A percentile compares a stretch with the other conserved stretches of the same genome.
Evolutionary conservation across 2,329 filamentous ascomycete genomes (phyloP).

Genomic region (Raffaelea arxii): DNA sequence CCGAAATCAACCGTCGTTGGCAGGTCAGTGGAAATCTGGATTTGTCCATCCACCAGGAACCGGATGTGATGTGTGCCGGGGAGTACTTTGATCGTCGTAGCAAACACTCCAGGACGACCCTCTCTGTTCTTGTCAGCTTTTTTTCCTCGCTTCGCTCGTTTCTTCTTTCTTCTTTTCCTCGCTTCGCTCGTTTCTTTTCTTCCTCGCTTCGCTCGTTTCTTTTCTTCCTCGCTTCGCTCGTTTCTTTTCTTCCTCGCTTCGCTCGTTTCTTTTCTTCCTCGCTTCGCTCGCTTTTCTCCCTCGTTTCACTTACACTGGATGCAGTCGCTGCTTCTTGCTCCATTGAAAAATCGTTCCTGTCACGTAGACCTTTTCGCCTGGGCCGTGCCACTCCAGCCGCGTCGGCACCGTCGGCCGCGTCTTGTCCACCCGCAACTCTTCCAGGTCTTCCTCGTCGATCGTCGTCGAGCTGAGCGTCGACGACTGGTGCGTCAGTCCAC

Average conservation of each 20-base stretch:
- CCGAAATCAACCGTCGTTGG: constrained; percentile 96
- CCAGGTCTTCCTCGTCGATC: constrained; percentile 53
- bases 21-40: constrained; percentile 77
- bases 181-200: no score
- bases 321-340: constrained; percentile 86
- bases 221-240: no score
- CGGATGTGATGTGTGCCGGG: constrained; percentile 95
- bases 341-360: constrained; percentile 96
- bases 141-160: not conserved
- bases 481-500: constrained; percentile 39
- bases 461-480: constrained; percentile 53
- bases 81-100: constrained; percentile 70
- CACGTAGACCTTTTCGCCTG: constrained; percentile 86
- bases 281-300: no score
- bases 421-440: constrained; percentile 65
- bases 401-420: constrained; percentile 74
- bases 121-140: constrained; percentile 27
- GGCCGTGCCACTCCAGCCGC: constrained; percentile 72
- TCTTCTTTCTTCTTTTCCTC: not conserved
- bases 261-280: no score
- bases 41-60: constrained; percentile 89
- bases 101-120: constrained; percentile 54
- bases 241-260: no score
- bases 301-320: constrained; percentile 72
- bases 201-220: no score